Evolutionary conservation across 164 flowering plant genomes (phyloP).

Genomic region (Dillenia suffruticosa): DNA sequence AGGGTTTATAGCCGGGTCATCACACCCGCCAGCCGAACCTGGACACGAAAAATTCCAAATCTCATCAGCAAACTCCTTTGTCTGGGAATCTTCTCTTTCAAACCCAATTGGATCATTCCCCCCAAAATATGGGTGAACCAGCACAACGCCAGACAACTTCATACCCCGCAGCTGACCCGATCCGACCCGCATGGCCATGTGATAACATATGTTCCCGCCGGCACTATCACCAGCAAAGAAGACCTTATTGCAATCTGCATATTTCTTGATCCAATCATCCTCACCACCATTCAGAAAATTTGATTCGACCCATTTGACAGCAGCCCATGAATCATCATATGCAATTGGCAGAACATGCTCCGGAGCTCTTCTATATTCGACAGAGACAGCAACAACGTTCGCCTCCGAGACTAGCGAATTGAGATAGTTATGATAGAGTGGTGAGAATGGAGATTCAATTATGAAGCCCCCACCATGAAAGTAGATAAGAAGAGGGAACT

Average conservation of each 20-base stretch:
- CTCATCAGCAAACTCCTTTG: too few relatives aligned
- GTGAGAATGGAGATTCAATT: conserved; percentile 20
- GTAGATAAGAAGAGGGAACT: conserved; percentile 31
- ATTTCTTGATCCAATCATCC: conserved; percentile 27
- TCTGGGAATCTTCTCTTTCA: too few relatives aligned
- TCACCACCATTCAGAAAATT: conserved; percentile 14
- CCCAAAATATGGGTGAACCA: conserved; percentile 25
- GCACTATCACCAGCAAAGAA: conserved; percentile 29
- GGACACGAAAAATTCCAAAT: too few relatives aligned
- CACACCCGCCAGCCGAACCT: too few relatives aligned
- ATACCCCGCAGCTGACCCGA: conserved; percentile 5
- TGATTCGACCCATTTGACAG: conserved; percentile 20
- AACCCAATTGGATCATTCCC: background rate
- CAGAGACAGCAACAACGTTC: conserved; percentile 23
- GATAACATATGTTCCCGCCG: conserved; percentile 24
- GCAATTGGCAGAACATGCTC: conserved; percentile 15
- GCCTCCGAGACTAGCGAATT: conserved; percentile 16
- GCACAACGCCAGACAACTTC: conserved; percentile 3
- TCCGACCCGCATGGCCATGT: conserved; percentile 6
- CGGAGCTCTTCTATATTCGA: conserved; percentile 27
- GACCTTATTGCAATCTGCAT: conserved; percentile 24
- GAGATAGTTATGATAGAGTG: conserved; percentile 16
- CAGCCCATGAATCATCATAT: conserved; percentile 20
- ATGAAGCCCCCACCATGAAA: conserved; percentile 42
- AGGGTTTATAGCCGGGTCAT: too few relatives aligned